A percentile compares a stretch with the other conserved stretches of the same genome.
phyloP scores from a whole-genome alignment of 805 yeast genomes.

The Saccharomycopsis capsularis region DNA sequence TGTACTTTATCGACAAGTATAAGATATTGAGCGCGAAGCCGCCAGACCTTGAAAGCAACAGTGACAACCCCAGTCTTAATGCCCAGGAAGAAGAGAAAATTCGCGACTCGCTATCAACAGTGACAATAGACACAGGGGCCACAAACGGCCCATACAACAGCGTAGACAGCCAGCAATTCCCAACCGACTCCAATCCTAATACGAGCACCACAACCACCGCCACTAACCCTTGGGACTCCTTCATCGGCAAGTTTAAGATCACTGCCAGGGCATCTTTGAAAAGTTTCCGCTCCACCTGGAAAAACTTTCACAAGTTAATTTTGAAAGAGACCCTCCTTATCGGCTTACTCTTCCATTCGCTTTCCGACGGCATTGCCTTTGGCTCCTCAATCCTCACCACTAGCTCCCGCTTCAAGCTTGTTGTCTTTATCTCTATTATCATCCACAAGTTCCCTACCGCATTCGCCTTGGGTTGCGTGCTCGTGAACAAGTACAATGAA shows the following conservation, averaged over 20 bases:
- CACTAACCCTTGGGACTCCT: too few relatives aligned
- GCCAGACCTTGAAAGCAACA: not conserved
- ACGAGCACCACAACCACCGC: slow-evolving; percentile 1
- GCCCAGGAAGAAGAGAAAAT: not conserved
- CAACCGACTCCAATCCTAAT: not conserved
- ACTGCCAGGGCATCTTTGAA: not conserved
- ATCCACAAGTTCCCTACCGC: slow-evolving; percentile 72
- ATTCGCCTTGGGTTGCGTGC: slow-evolving; percentile 54
- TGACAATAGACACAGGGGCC: not conserved
- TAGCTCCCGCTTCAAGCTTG: slow-evolving; percentile 32
- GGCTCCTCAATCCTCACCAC: slow-evolving; percentile 48
- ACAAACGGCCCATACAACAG: not conserved
- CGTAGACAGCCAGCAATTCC: not conserved
- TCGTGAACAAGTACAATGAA: slow-evolving; percentile 28
- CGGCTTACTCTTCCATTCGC: slow-evolving; percentile 59
- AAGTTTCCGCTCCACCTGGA: slow-evolving; percentile 11
- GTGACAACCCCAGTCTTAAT: not conserved
- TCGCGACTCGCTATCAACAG: not conserved
- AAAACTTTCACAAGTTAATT: slow-evolving; percentile 29
- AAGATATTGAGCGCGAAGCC: slow-evolving; percentile 22
- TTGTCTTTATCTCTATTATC: slow-evolving; percentile 55
- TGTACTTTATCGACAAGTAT: slow-evolving; percentile 45
- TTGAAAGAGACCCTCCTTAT: slow-evolving; percentile 43
- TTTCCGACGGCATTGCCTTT: slow-evolving; percentile 67
- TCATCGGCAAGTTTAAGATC: not conserved